phyloP scores from a whole-genome alignment of 2,329 filamentous ascomycete species.

The Penicillium sp. region DNA sequence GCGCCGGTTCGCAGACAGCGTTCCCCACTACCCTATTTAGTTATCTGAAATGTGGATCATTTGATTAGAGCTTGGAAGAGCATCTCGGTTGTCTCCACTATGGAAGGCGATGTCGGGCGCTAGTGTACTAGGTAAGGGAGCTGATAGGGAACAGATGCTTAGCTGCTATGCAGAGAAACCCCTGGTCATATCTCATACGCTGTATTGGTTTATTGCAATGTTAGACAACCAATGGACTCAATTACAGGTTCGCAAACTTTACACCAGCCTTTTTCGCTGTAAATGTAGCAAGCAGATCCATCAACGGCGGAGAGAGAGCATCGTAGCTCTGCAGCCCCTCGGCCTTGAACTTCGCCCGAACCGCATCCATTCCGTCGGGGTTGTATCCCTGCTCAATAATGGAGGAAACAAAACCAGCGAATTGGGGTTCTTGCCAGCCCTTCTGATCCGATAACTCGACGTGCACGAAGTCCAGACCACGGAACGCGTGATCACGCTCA shows the following conservation, averaged over 20 bases:
- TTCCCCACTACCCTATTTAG: too few species aligned
- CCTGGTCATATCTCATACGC: neutral
- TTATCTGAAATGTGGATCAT: too few species aligned
- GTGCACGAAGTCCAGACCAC: constrained; percentile 69
- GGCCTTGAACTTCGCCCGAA: constrained; percentile 54
- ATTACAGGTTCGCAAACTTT: constrained; percentile 28
- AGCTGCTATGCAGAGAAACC: too few species aligned
- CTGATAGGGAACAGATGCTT: too few species aligned
- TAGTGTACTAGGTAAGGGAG: too few species aligned
- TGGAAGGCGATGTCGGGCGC: too few species aligned
- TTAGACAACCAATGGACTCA: neutral
- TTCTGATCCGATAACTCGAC: constrained; percentile 58
- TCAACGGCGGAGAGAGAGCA: constrained; percentile 59
- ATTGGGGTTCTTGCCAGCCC: constrained; percentile 72
- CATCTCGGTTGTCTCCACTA: too few species aligned
- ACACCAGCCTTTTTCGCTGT: constrained; percentile 51
- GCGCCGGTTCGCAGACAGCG: too few species aligned
- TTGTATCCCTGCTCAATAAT: constrained; percentile 68
- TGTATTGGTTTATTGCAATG: neutral
- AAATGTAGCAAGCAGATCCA: constrained; percentile 61
- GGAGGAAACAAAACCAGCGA: constrained; percentile 66
- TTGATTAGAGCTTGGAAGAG: too few species aligned
- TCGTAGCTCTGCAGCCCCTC: constrained; percentile 64
- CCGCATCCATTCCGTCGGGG: constrained; percentile 54
- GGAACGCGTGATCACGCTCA: constrained; percentile 64